Evolutionary conservation across 225 moss, liverwort and hornwort species (phyloP).

Genomic region (Marchantia polymorpha): DNA sequence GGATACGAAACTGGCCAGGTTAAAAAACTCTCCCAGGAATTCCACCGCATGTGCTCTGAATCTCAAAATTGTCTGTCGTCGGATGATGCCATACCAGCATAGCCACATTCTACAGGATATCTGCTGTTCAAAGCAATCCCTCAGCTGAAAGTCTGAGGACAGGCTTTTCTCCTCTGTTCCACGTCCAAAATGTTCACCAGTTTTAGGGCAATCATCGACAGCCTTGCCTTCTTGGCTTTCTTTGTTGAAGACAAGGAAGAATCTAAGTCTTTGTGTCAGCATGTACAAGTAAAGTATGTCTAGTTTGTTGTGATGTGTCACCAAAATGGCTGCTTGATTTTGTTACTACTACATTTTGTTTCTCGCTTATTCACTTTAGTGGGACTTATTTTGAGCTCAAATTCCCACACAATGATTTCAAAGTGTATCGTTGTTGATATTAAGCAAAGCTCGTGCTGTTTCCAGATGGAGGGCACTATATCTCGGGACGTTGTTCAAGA

Average conservation of each 20-base stretch:
- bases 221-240: no score
- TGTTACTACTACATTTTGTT: background rate
- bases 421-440: background rate
- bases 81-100: background rate
- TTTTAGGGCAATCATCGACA: no score
- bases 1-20: constrained; percentile 80
- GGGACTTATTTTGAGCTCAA: background rate
- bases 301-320: no score
- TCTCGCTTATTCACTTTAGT: background rate
- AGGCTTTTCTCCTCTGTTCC: no score
- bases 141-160: no score
- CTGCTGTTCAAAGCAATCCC: no score
- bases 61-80: background rate
- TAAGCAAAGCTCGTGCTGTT: background rate
- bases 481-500: constrained; percentile 45
- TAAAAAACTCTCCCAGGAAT: background rate
- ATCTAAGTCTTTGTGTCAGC: no score
- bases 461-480: constrained; percentile 44
- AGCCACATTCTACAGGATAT: background rate
- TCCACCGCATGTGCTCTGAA: no score
- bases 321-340: background rate
- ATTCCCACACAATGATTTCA: background rate
- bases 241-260: no score
- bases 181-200: no score
- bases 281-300: no score